A percentile compares a stretch with the other conserved stretches of the same genome.
Evolutionary conservation across 1,139 yeast genomes (phyloP).

Genomic region (Yamadazyma jaroonii): DNA sequence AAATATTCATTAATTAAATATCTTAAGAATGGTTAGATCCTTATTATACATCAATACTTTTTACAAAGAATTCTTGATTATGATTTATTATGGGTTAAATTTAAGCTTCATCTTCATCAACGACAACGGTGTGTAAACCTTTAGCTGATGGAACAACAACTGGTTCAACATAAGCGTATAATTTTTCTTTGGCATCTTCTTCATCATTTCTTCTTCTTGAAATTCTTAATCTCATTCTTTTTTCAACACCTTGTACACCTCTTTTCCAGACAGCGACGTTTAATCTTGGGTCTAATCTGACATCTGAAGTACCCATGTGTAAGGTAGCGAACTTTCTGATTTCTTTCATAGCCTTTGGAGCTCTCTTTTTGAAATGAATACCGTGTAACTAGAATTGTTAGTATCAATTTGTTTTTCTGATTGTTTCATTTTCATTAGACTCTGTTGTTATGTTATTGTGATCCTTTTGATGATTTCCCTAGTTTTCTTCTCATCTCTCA

Average conservation of each 20-base stretch:
- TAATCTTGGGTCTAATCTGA: slow-evolving; percentile 97
- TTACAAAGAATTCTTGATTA: slow-evolving; percentile 8
- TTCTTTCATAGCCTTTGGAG: slow-evolving; percentile 99
- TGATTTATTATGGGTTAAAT: slow-evolving; percentile 12
- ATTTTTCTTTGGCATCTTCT: slow-evolving; percentile 98
- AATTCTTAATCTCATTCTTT: slow-evolving; percentile 98
- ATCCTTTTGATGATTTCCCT: too few relatives aligned
- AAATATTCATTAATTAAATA: slow-evolving; percentile 12
- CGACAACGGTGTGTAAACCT: slow-evolving; percentile 98
- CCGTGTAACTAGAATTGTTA: slow-evolving; percentile 78
- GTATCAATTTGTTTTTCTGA: slow-evolving; percentile 19
- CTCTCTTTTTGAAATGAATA: slow-evolving; percentile 99
- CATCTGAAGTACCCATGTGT: slow-evolving; percentile 99
- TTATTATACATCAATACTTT: slow-evolving; percentile 15
- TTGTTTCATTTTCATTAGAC: not conserved
- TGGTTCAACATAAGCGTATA: slow-evolving; percentile 98
- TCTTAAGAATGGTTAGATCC: slow-evolving; percentile 11
- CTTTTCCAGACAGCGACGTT: slow-evolving; percentile 99
- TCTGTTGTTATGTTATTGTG: too few relatives aligned
- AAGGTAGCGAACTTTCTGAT: slow-evolving; percentile 97
- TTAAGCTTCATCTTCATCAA: slow-evolving; percentile 83
- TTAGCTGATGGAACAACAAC: slow-evolving; percentile 92
- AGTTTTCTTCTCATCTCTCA: too few relatives aligned
- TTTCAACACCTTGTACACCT: slow-evolving; percentile 99
- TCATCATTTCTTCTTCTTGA: slow-evolving; percentile 99